A percentile compares a stretch with the other conserved stretches of the same genome.
Evolutionary conservation across 1,139 yeast genomes (phyloP).

Genomic region (Debaryomyces fabryi): DNA sequence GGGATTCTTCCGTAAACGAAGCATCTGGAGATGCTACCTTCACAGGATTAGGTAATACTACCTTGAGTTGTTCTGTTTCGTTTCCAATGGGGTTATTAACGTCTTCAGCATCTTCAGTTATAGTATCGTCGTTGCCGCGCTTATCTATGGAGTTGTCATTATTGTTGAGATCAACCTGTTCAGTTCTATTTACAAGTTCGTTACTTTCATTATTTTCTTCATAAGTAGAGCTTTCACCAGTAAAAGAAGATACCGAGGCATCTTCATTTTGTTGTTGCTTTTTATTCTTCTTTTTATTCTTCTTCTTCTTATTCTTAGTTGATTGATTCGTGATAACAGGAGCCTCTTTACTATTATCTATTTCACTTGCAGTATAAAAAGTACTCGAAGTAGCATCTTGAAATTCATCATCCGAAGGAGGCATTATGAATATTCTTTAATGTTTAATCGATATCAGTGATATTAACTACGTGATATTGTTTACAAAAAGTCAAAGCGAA

Average conservation of each 20-base stretch:
- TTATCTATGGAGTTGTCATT: slow-evolving; percentile 3
- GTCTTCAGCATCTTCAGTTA: slow-evolving; percentile 7
- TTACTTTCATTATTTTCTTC: slow-evolving; percentile 5
- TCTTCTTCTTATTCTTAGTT: slow-evolving; percentile 5
- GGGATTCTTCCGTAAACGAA: not conserved
- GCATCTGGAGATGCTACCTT: not conserved
- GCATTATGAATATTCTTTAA: slow-evolving; percentile 12
- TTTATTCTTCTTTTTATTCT: slow-evolving; percentile 12
- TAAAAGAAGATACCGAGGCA: not conserved
- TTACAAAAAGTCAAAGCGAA: slow-evolving; percentile 3
- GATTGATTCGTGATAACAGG: not conserved
- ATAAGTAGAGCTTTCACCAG: slow-evolving; percentile 6
- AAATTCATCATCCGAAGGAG: slow-evolving; percentile 23
- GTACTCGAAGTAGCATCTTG: slow-evolving; percentile 22
- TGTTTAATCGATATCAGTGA: slow-evolving; percentile 1
- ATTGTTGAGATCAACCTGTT: not conserved
- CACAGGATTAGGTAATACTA: slow-evolving; percentile 3
- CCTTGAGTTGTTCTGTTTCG: not conserved
- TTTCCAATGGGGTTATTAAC: not conserved
- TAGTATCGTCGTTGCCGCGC: slow-evolving; percentile 6
- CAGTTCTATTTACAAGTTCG: slow-evolving; percentile 5
- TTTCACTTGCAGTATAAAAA: slow-evolving; percentile 1
- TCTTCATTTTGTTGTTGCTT: slow-evolving; percentile 2
- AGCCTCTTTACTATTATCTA: slow-evolving; percentile 2
- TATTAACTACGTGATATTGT: not conserved